These are phyloP conservation scores for Somion occarium DNA, from an alignment of 1,284 basidiomycete genomes.

Conservation along the genomic window DNA sequence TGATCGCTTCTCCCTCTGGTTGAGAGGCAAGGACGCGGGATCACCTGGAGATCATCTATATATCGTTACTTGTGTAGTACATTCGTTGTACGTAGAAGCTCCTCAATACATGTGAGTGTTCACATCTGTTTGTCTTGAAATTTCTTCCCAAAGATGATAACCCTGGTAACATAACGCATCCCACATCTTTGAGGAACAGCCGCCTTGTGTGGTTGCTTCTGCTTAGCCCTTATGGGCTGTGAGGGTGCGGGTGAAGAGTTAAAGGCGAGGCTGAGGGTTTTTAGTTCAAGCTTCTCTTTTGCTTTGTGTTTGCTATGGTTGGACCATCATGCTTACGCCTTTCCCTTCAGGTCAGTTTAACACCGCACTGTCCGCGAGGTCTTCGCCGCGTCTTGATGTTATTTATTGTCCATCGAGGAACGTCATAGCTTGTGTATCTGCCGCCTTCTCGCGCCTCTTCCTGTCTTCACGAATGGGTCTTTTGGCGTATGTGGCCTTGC, in stretches of 20 bases:
- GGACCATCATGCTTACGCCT: not conserved
- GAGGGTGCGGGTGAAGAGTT: conserved; percentile 67
- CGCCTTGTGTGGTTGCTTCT: conserved; percentile 1
- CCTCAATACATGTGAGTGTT: conserved; percentile 13
- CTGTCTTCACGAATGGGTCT: too few species aligned
- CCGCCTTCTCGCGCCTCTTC: too few species aligned
- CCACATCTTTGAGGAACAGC: conserved; percentile 30
- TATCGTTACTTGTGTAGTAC: conserved; percentile 18
- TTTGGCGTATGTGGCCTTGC: too few species aligned
- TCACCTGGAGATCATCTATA: conserved; percentile 80
- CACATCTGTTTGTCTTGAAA: conserved; percentile 1
- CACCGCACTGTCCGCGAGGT: too few species aligned
- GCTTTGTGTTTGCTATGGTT: too few species aligned
- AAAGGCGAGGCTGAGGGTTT: conserved; percentile 82
- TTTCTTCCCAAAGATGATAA: conserved; percentile 59
- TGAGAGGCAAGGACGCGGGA: conserved; percentile 83
- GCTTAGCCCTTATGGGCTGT: conserved; percentile 5
- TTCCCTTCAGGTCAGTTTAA: too few species aligned
- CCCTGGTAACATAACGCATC: conserved; percentile 84
- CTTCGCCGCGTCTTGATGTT: too few species aligned
- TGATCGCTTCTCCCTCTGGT: conserved; percentile 82
- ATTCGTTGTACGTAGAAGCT: conserved; percentile 12
- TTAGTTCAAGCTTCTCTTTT: conserved; percentile 6
- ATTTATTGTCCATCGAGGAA: too few species aligned
- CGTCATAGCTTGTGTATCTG: too few species aligned